phyloP scores from a whole-genome alignment of 371 early-diverging fungal genomes.

The Lichtheimia ramosa region DNA sequence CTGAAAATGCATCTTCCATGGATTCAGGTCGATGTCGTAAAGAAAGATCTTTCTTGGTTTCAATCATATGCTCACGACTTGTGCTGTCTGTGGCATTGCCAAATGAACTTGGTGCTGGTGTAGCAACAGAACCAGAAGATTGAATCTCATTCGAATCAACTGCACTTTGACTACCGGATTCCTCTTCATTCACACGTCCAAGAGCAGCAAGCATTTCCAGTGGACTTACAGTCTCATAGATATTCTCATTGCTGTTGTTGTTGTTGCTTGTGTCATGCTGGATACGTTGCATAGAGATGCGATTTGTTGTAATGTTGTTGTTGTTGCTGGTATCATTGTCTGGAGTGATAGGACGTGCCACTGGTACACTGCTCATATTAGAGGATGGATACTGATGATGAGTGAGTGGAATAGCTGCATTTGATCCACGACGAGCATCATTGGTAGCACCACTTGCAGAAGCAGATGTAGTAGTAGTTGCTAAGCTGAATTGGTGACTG shows the following conservation, averaged over 20 bases:
- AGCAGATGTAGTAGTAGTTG: constrained; percentile 27
- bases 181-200: constrained; percentile 22
- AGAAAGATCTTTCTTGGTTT: neutral
- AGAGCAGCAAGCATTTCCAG: constrained; percentile 38
- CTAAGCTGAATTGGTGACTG: constrained; percentile 31
- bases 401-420: constrained; percentile 20
- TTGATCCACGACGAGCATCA: constrained; percentile 7
- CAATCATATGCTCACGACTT: neutral
- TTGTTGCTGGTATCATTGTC: constrained; percentile 9
- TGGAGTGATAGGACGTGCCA: constrained; percentile 38
- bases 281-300: constrained; percentile 8
- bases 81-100: neutral
- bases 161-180: neutral
- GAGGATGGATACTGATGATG: constrained; percentile 46
- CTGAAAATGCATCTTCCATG: constrained; percentile 8
- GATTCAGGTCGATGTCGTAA: neutral
- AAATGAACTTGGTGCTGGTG: neutral
- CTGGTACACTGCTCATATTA: constrained; percentile 34
- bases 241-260: neutral
- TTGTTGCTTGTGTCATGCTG: neutral
- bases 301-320: constrained; percentile 1
- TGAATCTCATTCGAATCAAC: neutral
- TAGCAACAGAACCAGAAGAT: neutral
- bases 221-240: constrained; percentile 39
- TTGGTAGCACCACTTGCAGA: constrained; percentile 26